phyloP scores from a whole-genome alignment of 441 rosid species.

The Erodium trifolium region DNA sequence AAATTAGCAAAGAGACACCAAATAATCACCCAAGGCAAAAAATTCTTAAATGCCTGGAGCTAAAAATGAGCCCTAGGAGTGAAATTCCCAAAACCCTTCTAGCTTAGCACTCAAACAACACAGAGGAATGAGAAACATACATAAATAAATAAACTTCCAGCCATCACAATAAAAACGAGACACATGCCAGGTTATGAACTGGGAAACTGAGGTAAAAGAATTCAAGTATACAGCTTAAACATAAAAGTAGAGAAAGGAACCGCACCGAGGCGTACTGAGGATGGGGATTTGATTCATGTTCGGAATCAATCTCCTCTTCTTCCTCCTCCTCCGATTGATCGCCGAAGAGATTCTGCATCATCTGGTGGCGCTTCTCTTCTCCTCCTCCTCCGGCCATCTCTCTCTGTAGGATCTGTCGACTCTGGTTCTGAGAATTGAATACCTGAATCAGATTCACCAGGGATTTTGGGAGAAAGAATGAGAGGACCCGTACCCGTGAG shows the following conservation, averaged over 20 bases:
- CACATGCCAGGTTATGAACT: background rate
- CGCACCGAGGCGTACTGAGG: constrained; percentile 70
- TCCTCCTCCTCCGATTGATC: constrained; percentile 78
- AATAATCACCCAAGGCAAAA: background rate
- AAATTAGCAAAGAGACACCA: background rate
- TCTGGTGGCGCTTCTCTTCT: constrained; percentile 82
- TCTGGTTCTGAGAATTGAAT: too few species aligned
- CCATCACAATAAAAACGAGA: background rate
- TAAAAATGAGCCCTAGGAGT: background rate
- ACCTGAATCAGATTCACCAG: background rate
- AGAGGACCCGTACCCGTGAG: background rate
- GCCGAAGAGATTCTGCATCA: constrained; percentile 96
- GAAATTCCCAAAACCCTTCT: background rate
- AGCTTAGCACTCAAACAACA: background rate
- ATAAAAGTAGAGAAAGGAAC: background rate
- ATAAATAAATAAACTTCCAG: background rate
- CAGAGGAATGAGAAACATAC: background rate
- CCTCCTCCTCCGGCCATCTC: constrained; percentile 29
- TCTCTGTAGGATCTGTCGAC: background rate
- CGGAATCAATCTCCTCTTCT: constrained; percentile 74
- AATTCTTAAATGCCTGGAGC: background rate
- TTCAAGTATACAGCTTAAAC: background rate
- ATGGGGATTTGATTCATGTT: constrained; percentile 90
- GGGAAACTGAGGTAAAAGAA: background rate
- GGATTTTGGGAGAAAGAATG: background rate